Conservation (phyloP, 371 early-diverging fungal species). For the Umbelopsis sp. region DNA sequence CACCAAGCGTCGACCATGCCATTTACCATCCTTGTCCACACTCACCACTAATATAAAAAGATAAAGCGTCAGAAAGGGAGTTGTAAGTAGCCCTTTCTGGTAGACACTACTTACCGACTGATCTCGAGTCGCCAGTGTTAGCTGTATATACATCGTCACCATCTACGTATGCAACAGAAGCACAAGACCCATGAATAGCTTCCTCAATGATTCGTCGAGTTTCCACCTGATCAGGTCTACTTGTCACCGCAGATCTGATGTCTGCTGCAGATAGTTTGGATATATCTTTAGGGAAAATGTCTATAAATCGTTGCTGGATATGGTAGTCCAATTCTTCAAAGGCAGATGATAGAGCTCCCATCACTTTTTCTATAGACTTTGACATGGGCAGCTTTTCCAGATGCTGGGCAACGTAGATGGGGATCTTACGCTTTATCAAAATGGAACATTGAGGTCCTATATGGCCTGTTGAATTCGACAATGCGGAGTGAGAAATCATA, state of each 20-base stretch:
- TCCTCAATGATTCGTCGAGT: conserved; percentile 43
- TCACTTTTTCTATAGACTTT: conserved; percentile 13
- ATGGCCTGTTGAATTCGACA: conserved; percentile 32
- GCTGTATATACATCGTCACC: conserved; percentile 77
- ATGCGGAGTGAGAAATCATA: neutral
- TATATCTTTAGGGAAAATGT: conserved; percentile 42
- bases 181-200: conserved; percentile 81
- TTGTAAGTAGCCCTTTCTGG: neutral
- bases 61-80: neutral
- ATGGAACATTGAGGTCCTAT: conserved; percentile 47
- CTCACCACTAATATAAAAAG: conserved; percentile 39
- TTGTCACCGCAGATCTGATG: conserved; percentile 42
- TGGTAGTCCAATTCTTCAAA: conserved; percentile 61
- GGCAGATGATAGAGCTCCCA: conserved; percentile 52
- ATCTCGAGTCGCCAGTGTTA: conserved; percentile 77
- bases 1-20: conserved; percentile 51
- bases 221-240: conserved; percentile 34
- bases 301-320: conserved; percentile 63
- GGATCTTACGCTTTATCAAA: conserved; percentile 42
- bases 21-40: conserved; percentile 48
- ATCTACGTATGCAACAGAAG: conserved; percentile 75
- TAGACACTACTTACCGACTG: conserved; percentile 48
- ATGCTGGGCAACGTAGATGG: conserved; percentile 49
- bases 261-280: conserved; percentile 42
- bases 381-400: conserved; percentile 18